Conservation (phyloP, 1,139 yeast genomes). For the Zygosaccharomyces sapae region DNA sequence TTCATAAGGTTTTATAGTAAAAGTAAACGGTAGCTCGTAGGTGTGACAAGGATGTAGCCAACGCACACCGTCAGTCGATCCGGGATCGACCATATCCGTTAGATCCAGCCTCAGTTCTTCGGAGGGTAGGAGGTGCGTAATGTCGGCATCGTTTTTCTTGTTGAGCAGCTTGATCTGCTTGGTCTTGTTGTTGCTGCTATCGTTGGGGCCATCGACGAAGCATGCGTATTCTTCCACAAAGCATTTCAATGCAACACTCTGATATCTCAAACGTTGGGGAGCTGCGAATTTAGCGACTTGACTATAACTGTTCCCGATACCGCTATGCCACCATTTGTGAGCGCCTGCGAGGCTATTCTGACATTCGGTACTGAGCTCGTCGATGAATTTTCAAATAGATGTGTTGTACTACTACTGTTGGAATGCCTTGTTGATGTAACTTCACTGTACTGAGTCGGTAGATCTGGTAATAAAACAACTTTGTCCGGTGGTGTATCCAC, state of each 20-base stretch:
- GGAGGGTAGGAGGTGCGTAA: conserved; percentile 10
- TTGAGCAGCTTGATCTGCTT: conserved; percentile 10
- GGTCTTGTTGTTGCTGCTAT: conserved; percentile 1
- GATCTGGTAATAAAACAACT: conserved; percentile 16
- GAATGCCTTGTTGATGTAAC: conserved; percentile 8
- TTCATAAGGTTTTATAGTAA: conserved; percentile 17
- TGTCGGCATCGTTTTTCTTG: conserved; percentile 9
- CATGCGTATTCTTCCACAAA: conserved; percentile 17
- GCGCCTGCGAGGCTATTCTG: background rate
- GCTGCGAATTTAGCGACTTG: conserved; percentile 6
- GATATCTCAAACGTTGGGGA: conserved; percentile 13
- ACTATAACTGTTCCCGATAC: conserved; percentile 16
- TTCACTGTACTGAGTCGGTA: conserved; percentile 12
- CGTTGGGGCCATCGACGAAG: conserved; percentile 8
- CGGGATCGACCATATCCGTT: background rate
- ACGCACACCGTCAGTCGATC: background rate
- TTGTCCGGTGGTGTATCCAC: conserved; percentile 10
- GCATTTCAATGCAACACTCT: conserved; percentile 15
- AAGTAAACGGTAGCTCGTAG: conserved; percentile 24
- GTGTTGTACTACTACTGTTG: conserved; percentile 6
- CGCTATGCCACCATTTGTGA: conserved; percentile 9
- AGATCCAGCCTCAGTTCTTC: conserved; percentile 11
- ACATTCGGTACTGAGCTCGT: conserved; percentile 12
- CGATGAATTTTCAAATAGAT: conserved; percentile 15
- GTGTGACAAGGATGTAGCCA: conserved; percentile 16